Evolutionary conservation across 345 rosid species (phyloP).

Genomic region (Citropsis articulata): DNA sequence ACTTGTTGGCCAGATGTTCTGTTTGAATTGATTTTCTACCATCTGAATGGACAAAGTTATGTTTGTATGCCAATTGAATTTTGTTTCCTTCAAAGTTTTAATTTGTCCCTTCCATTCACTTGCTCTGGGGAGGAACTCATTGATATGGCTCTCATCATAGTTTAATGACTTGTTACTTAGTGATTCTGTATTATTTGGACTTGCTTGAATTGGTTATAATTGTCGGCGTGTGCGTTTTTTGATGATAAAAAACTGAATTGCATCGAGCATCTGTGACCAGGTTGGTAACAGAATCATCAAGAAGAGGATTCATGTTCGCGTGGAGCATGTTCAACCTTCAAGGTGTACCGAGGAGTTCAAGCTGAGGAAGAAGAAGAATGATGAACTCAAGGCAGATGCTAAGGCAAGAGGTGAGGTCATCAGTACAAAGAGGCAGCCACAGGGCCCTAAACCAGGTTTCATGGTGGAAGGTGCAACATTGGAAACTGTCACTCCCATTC

Average conservation of each 20-base stretch:
- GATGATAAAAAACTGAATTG: not conserved
- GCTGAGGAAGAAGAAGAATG: slow-evolving; percentile 58
- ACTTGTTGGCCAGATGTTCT: not conserved
- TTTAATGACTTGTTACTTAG: not conserved
- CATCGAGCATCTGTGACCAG: slow-evolving; percentile 14
- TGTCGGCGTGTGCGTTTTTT: not conserved
- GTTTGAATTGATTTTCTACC: not conserved
- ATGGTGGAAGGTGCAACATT: slow-evolving; percentile 65
- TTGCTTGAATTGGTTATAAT: not conserved
- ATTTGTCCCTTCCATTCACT: not conserved
- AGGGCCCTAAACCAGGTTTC: slow-evolving; percentile 73
- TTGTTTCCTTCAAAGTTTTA: not conserved
- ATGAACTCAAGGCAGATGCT: slow-evolving; percentile 62
- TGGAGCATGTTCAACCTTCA: slow-evolving; percentile 67
- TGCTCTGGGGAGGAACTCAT: not conserved
- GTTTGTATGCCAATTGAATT: not conserved
- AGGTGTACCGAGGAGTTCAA: slow-evolving; percentile 64
- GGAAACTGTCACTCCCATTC: slow-evolving; percentile 74
- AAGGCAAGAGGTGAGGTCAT: slow-evolving; percentile 58
- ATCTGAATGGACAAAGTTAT: not conserved
- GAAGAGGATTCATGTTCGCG: slow-evolving; percentile 70
- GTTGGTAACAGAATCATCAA: slow-evolving; percentile 58
- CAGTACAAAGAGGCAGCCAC: slow-evolving; percentile 73
- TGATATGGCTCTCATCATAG: not conserved
- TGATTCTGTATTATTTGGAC: not conserved